Evolutionary conservation across 768 basidiomycete species (phyloP).

Genomic region (Leccinum uliginosum): DNA sequence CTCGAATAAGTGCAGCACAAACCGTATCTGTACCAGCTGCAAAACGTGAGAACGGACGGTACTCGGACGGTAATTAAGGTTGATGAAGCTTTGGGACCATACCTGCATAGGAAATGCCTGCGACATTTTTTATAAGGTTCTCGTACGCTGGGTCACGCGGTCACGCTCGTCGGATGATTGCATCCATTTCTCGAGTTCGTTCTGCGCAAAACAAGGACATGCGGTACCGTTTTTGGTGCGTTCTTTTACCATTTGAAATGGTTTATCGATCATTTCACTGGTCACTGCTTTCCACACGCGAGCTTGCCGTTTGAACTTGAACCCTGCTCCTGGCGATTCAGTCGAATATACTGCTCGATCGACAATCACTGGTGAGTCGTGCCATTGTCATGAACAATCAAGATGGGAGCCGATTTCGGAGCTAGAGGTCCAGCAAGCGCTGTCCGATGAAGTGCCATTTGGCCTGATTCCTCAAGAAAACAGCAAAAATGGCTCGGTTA

Average conservation of each 20-base stretch:
- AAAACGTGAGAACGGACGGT: slow-evolving; percentile 3
- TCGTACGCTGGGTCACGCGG: slow-evolving; percentile 34
- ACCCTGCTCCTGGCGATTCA: slow-evolving; percentile 33
- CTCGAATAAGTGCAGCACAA: slow-evolving; percentile 19
- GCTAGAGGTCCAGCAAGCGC: slow-evolving; percentile 54
- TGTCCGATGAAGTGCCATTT: slow-evolving; percentile 41
- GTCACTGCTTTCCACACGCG: slow-evolving; percentile 34
- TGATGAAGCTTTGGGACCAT: slow-evolving; percentile 10
- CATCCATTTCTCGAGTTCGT: slow-evolving; percentile 34
- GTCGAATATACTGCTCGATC: slow-evolving; percentile 39
- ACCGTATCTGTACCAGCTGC: slow-evolving; percentile 26
- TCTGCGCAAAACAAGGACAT: slow-evolving; percentile 44
- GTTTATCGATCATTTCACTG: slow-evolving; percentile 28
- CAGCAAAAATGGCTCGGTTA: slow-evolving; percentile 65
- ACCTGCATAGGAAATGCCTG: slow-evolving; percentile 47
- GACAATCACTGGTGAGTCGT: slow-evolving; percentile 39
- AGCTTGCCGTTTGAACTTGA: slow-evolving; percentile 48
- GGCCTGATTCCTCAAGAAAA: slow-evolving; percentile 80
- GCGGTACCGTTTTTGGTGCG: slow-evolving; percentile 37
- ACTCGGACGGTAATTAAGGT: not conserved
- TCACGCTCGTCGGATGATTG: slow-evolving; percentile 10
- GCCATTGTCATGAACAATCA: not conserved
- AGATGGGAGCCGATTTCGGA: not conserved
- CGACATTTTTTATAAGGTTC: slow-evolving; percentile 46
- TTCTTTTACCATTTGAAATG: slow-evolving; percentile 42